Conservation (phyloP, 2,329 filamentous ascomycete species). For the Sclerotinia minor region DNA sequence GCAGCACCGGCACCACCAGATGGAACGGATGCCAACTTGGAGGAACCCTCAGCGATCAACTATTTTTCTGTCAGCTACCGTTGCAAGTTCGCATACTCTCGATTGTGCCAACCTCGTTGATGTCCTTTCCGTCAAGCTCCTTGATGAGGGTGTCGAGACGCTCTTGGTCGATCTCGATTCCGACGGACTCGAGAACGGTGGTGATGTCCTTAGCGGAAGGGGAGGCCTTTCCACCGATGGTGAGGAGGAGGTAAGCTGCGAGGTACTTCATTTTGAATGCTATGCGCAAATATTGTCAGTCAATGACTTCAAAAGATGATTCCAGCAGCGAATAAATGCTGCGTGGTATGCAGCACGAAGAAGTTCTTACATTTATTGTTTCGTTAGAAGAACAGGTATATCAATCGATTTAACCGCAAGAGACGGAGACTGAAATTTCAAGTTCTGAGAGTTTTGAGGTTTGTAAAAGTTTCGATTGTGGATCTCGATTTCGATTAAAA, state of each 20-base stretch:
- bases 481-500: conserved; percentile 24
- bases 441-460: conserved; percentile 51
- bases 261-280: conserved; percentile 95
- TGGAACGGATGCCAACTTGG: conserved; percentile 97
- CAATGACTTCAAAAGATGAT: neutral
- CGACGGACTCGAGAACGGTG: conserved; percentile 85
- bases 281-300: conserved; percentile 42
- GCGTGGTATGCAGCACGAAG: conserved; percentile 1
- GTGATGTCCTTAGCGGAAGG: conserved; percentile 87
- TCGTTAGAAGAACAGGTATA: conserved; percentile 68
- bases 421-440: conserved; percentile 99
- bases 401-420: conserved; percentile 99
- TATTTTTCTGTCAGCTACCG: conserved; percentile 46
- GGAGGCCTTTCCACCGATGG: conserved; percentile 86
- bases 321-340: neutral
- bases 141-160: conserved; percentile 83
- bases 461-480: conserved; percentile 23
- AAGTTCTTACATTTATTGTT: conserved; percentile 36
- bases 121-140: conserved; percentile 89
- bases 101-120: conserved; percentile 72
- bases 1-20: conserved; percentile 81
- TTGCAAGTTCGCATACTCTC: conserved; percentile 36
- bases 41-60: conserved; percentile 86
- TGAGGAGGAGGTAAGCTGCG: conserved; percentile 97
- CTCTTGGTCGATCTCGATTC: conserved; percentile 87